Evolutionary conservation across 2,329 filamentous ascomycete species (phyloP), one percentile per base, ranked within the genome.

Genomic region (Setomelanomma holmii): DNA sequence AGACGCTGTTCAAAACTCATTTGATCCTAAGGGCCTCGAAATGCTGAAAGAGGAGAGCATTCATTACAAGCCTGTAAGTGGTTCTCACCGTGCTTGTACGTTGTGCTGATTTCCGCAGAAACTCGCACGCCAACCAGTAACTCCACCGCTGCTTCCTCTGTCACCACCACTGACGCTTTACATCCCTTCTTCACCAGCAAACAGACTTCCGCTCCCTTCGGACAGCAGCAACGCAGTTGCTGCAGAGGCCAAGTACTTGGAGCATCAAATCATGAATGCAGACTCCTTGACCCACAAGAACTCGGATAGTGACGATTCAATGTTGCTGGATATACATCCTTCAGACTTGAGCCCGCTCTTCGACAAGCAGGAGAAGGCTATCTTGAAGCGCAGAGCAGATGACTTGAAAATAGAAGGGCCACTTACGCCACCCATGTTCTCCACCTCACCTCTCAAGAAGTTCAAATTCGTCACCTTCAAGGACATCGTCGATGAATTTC

Each of bases 111-210:
- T 17, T 3, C 4, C 33, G 3, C 40, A 78, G 76, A 66, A 68
- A 21, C 44, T 48, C 35, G 56, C 42, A 22, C 34, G 60, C 4
- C 64, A 67, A 24, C 69, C 70, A 14, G 10, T 80, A n/a, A 78
- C 79, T 2, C 80, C 80, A n/a, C 79, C 79, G 4, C 58, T 83
- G 7, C 68, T 82, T 16, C 78, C 80, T 16, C 49, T 76, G 3
- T 77, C 78, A 22, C 79, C 78, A 21, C 62, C 71, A 5, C 45
- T 67, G 22, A 70, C 62, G 38, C 77, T 75, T 4, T 74, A 75
- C 33, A 52, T 75, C 35, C 75, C 76, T 4, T 76, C 75, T 4
- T 77, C 76, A 4, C 71, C 75, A 4, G 67, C 57, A 6, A 71
- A 71, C 44, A 60, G 63, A 33, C 51, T 80, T 8, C 64, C 74